These are phyloP conservation scores for Trichoderma aggressivum DNA, from an alignment of 2,329 filamentous ascomycete genomes.

Conservation along the genomic window DNA sequence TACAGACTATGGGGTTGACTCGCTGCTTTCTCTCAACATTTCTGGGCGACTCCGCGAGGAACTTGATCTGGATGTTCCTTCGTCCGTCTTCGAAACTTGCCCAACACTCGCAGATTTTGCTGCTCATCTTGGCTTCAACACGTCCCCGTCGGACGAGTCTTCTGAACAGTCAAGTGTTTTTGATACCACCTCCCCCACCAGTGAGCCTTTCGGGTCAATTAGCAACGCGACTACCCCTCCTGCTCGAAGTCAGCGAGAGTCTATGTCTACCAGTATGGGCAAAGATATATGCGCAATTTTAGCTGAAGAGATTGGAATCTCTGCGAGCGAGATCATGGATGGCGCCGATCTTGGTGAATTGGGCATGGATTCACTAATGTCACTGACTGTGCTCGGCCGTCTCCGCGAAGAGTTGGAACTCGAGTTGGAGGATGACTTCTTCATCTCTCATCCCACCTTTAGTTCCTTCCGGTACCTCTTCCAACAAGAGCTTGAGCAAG, in stretches of 20 bases:
- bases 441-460: conserved; percentile 53
- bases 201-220: neutral
- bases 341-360: conserved; percentile 55
- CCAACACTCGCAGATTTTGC: conserved; percentile 1
- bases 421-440: conserved; percentile 48
- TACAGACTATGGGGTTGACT: conserved; percentile 15
- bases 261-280: neutral
- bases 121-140: neutral
- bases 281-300: conserved; percentile 6
- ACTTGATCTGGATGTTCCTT: conserved; percentile 13
- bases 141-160: neutral
- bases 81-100: neutral
- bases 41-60: conserved; percentile 19
- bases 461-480: conserved; percentile 46
- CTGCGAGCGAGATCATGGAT: conserved; percentile 13
- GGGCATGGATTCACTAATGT: conserved; percentile 59
- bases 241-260: neutral
- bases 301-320: conserved; percentile 19
- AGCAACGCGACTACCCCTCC: conserved; percentile 2
- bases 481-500: neutral
- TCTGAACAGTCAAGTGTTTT: neutral
- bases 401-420: conserved; percentile 56
- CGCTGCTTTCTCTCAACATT: conserved; percentile 17
- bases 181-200: neutral
- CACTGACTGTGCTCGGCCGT: conserved; percentile 52